These are phyloP conservation scores for Solanum ossicruentum DNA, from an alignment of 257 asterid species.

Conservation along the genomic window DNA sequence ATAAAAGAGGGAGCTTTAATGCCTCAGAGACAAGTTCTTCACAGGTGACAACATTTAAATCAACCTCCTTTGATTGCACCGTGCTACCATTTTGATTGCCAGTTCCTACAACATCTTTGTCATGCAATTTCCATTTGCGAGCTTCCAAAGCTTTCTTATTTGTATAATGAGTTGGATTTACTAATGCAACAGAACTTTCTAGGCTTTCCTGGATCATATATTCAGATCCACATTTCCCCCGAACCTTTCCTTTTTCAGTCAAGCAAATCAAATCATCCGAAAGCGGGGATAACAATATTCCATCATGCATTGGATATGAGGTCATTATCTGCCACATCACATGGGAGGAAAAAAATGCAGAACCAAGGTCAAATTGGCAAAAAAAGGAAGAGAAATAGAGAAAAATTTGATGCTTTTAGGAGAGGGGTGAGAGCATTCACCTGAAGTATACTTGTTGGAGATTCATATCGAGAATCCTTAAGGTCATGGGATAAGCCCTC, in stretches of 20 bases:
- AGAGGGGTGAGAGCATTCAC: constrained; percentile 27
- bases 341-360: not conserved
- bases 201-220: constrained; percentile 12
- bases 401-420: not conserved
- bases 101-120: constrained; percentile 14
- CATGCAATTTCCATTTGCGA: constrained; percentile 26
- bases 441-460: constrained; percentile 49
- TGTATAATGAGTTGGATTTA: constrained; percentile 35
- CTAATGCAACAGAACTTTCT: constrained; percentile 22
- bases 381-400: not conserved
- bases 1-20: constrained; percentile 67
- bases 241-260: constrained; percentile 27
- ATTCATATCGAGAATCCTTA: constrained; percentile 2
- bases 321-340: constrained; percentile 67
- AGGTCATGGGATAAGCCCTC: not conserved
- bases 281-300: constrained; percentile 63
- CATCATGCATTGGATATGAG: constrained; percentile 32
- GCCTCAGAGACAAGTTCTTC: constrained; percentile 72
- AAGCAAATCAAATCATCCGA: constrained; percentile 45
- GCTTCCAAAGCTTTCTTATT: constrained; percentile 26
- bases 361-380: not conserved
- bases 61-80: constrained; percentile 34
- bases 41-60: constrained; percentile 31
- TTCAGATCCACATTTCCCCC: constrained; percentile 30
- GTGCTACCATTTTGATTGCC: constrained; percentile 10